Evolutionary conservation across 2,329 filamentous ascomycete genomes (phyloP), one percentile per base, ranked within the genome.

Genomic region (Clonostachys rosea): DNA sequence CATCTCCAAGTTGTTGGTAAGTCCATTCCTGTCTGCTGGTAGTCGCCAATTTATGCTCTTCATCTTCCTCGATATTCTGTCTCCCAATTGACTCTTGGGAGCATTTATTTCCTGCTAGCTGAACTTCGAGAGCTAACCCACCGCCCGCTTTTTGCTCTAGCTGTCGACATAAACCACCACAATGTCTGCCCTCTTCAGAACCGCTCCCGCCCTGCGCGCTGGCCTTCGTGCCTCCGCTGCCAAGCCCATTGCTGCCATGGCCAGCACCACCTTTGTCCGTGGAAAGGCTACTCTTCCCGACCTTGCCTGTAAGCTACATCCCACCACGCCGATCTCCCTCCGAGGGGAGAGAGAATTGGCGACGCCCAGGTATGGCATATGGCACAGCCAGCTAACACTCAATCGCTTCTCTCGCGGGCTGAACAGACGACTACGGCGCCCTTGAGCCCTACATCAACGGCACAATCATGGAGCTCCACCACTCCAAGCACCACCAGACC

Each of bases 391-490:
- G 12, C 42, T 44, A 10, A 46, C 43, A 37, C 30, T 3, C 33
- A 36, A 30, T 30, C n/a, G 18, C 18, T 18, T 18, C 18, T 5
- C 18, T 18, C 18, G 18, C 18, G 35, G 35, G 14, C 24, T 14
- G 4, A 18, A 4, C 56, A 96, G 92, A 97, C 67, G 94, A 96
- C 78, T 99, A 96, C 70, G 89, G 87, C 65, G 94, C 91, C 45
- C 90, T 99, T 60, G 94, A 99, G 75, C 82, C 82, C 44, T 64
- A 76, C 62, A 83, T 96, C 74, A 91, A 87, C 43, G 87, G 87
- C 67, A 83, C 94, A 73, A 96, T 96, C 75, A 96, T 96, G 91
- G 89, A 95, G 75, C 82, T 95, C 42, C 91, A 96, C 78, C 88
- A 96, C 81, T 85, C 81, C 73, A 92, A 91, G 72, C 91, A 96